Percentiles rank a stretch among this genome's conserved stretches.
Conservation (phyloP, 768 basidiomycete genomes). For the Termitomyces titanicus region DNA sequence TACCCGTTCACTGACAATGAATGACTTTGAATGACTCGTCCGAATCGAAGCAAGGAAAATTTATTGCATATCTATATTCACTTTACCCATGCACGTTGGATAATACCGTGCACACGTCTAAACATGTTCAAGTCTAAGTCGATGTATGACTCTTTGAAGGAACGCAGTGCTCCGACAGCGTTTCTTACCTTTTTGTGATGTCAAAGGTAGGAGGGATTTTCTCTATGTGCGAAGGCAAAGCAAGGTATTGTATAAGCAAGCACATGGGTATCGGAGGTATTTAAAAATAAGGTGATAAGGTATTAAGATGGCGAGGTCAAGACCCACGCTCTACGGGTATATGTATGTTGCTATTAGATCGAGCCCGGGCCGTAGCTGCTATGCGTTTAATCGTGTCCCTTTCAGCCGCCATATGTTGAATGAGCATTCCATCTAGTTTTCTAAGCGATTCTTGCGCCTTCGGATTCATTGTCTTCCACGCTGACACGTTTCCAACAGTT, state of each 20-base stretch:
- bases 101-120: too few relatives aligned
- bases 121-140: too few relatives aligned
- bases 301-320: constrained; percentile 10
- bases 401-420: constrained; percentile 82
- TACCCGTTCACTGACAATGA: too few relatives aligned
- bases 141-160: background rate
- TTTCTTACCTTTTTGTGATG: background rate
- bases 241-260: constrained; percentile 1
- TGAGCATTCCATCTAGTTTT: constrained; percentile 75
- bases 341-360: constrained; percentile 17
- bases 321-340: constrained; percentile 16
- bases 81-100: too few relatives aligned
- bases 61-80: too few relatives aligned
- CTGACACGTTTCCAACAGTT: constrained; percentile 25
- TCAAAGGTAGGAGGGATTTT: background rate
- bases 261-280: constrained; percentile 19
- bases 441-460: constrained; percentile 54
- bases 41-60: too few relatives aligned
- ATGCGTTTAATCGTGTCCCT: constrained; percentile 77
- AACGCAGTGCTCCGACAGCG: background rate
- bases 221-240: background rate
- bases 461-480: constrained; percentile 29
- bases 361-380: constrained; percentile 38
- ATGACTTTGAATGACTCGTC: too few relatives aligned
- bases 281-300: constrained; percentile 19